Base-by-base conservation (phyloP, 768 basidiomycete species). In the Lactifluus subvellereus region DNA sequence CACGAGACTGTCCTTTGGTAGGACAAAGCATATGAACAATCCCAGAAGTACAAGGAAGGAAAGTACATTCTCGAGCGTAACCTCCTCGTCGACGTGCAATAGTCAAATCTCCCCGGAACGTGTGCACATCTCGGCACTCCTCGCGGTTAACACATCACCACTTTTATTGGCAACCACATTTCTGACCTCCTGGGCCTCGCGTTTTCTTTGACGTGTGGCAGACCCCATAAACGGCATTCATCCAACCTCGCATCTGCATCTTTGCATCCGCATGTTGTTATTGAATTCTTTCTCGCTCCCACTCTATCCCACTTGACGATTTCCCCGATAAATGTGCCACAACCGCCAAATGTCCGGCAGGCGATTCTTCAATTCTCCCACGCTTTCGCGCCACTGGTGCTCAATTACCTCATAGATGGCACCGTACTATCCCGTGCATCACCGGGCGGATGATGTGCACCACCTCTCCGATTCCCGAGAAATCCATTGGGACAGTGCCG, bases 41-140 rank as follows among this genome's bases (percentile, higher is more conserved):
- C 86, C 8, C 95, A 99, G 82, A 92, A 89, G 75, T 99, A 98
- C 81, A 99, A 99, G 73, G 96, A 99, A 78, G 94, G 94, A 72
- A 94, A 94, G 79, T 97, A 85, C 75, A 98, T 99, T 73, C 89
- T 99, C 66, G 96, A 99, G 77, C 88, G 92, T 71, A 91, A 90
- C 72, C 81, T 93, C 70, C 87, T 93, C 70, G 81, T 86, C 69
- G 91, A 94, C 71, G 91, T 94, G 59, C 88, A 93, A 78, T 93
- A 79, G 75, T 56, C 52, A 38, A 59, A 48, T 59, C 66, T n/a
- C 59, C 62, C 58, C 30, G 30, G 20, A 27, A 40, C 42, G 40
- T 43, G 49, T 33, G 37, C 48, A 55, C 30, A 20, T 32, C 22
- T 62, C 51, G 59, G 57, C 66, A 42, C 61, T 40, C 52, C 55